Evolutionary conservation across 1,284 basidiomycete species (phyloP).

Genomic region (Heterobasidion parviporum): DNA sequence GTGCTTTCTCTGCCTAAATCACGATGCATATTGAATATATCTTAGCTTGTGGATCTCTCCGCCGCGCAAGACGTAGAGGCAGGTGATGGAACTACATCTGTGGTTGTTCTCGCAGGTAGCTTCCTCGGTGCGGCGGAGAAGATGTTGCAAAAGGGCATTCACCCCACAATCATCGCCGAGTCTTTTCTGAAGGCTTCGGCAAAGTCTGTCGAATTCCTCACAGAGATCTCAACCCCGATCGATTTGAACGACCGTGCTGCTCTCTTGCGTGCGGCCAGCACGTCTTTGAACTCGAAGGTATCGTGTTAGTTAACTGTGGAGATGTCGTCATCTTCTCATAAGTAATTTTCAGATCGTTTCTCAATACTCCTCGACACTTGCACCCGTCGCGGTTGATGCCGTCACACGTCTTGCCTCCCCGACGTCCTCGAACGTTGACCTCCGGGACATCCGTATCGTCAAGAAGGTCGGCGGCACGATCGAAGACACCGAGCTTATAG

Average conservation of each 20-base stretch:
- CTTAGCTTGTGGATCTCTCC: slow-evolving; percentile 91
- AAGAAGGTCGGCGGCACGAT: slow-evolving; percentile 99
- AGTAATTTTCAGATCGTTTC: slow-evolving; percentile 77
- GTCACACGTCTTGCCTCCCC: slow-evolving; percentile 85
- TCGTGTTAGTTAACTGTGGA: background rate
- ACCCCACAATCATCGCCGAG: slow-evolving; percentile 96
- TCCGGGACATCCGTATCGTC: slow-evolving; percentile 92
- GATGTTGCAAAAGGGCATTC: slow-evolving; percentile 94
- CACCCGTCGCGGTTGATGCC: slow-evolving; percentile 96
- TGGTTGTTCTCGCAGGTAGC: slow-evolving; percentile 94
- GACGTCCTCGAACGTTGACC: slow-evolving; percentile 89
- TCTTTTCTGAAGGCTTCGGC: slow-evolving; percentile 89
- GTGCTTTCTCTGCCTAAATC: background rate
- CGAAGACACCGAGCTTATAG: slow-evolving; percentile 96
- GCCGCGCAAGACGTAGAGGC: slow-evolving; percentile 98
- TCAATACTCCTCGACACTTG: slow-evolving; percentile 95
- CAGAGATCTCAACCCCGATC: slow-evolving; percentile 89
- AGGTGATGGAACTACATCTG: slow-evolving; percentile 98
- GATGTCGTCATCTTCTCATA: background rate
- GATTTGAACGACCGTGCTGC: slow-evolving; percentile 86
- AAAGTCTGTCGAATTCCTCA: slow-evolving; percentile 92
- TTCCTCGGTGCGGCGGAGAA: slow-evolving; percentile 94
- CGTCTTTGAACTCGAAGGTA: slow-evolving; percentile 94
- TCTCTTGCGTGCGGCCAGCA: slow-evolving; percentile 89
- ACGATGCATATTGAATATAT: background rate